Evolutionary conservation across 768 basidiomycete genomes (phyloP), one percentile per base, ranked within the genome.

Genomic region (Dacryopinax primogenitus): DNA sequence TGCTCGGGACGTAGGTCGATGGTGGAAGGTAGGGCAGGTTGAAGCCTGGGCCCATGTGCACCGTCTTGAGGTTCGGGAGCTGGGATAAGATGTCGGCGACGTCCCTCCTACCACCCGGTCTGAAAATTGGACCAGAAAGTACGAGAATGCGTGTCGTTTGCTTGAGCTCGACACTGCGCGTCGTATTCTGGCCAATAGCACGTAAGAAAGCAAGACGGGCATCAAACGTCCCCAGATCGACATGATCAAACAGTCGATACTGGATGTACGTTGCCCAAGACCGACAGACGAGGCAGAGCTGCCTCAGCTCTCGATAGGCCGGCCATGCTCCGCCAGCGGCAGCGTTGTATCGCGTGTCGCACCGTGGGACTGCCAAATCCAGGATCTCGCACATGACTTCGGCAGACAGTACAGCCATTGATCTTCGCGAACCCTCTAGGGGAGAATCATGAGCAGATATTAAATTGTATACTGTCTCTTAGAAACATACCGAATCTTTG

Each of bases 331-430:
- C 51, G n/a, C n/a, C n/a, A n/a, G n/a, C n/a, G n/a, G n/a, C n/a
- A 26, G 12, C 51, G 51, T 4, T 58, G 51, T 58, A 58, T 58
- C 51, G 51, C 51, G 51, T 58, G 51, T 58, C 51, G 13, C 18
- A 15, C 4, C 9, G 51, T 30, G 51, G 51, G 9, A 58, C 26
- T 30, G 32, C 51, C 51, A 58, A 21, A 21, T 58, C 51, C 26
- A 58, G 51, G 51, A 58, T 58, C 26, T 58, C 51, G 51, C 51
- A 58, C 51, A 58, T 58, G 51, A 58, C 51, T 30, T 58, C 51
- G 51, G 51, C 51, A 4, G 51, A 58, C 26, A 58, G 51, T 28
- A 58, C 51, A 58, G 51, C 51, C 51, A 58, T 58, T 30, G 51
- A 28, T 23, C 51, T 58, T 58, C 51, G 51, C 51, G 51, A 58